Conservation (phyloP, 2,329 filamentous ascomycete species). For the Calonectria henricotiae region DNA sequence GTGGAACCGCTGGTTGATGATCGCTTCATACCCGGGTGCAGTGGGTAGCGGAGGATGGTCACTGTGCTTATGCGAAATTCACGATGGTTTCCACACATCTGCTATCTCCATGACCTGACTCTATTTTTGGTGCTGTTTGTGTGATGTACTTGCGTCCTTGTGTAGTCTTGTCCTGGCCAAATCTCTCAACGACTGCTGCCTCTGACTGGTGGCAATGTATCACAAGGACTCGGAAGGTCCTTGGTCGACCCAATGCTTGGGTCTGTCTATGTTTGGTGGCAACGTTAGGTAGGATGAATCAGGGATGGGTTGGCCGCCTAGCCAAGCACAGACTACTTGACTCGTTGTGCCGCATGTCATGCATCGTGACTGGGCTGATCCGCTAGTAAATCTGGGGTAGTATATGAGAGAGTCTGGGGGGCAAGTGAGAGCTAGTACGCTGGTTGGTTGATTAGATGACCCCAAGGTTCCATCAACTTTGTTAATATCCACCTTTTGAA, state of each 20-base stretch:
- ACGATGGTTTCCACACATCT: conserved; percentile 68
- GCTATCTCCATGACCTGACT: conserved; percentile 30
- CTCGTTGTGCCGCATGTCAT: conserved; percentile 22
- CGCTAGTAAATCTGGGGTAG: conserved; percentile 33
- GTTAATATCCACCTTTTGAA: conserved; percentile 6
- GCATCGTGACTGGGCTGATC: conserved; percentile 25
- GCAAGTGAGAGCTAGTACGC: background rate
- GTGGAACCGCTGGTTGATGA: conserved; percentile 77
- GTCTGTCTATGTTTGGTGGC: background rate
- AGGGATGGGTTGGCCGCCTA: conserved; percentile 13
- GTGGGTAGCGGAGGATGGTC: conserved; percentile 65
- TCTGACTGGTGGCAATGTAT: background rate
- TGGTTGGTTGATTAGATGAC: conserved; percentile 11
- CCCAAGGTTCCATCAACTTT: background rate
- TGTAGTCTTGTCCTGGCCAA: conserved; percentile 9
- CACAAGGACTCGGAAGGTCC: background rate
- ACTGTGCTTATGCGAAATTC: conserved; percentile 75
- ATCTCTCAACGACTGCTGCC: background rate
- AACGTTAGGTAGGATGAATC: conserved; percentile 16
- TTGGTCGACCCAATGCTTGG: background rate
- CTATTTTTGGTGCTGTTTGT: conserved; percentile 29
- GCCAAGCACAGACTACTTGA: conserved; percentile 7
- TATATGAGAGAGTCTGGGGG: conserved; percentile 2
- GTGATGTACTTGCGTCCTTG: conserved; percentile 39
- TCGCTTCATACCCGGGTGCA: conserved; percentile 74